Evolutionary conservation across 1,284 basidiomycete genomes (phyloP), one percentile per base, ranked within the genome.

Genomic region (Ustilago bromivora): DNA sequence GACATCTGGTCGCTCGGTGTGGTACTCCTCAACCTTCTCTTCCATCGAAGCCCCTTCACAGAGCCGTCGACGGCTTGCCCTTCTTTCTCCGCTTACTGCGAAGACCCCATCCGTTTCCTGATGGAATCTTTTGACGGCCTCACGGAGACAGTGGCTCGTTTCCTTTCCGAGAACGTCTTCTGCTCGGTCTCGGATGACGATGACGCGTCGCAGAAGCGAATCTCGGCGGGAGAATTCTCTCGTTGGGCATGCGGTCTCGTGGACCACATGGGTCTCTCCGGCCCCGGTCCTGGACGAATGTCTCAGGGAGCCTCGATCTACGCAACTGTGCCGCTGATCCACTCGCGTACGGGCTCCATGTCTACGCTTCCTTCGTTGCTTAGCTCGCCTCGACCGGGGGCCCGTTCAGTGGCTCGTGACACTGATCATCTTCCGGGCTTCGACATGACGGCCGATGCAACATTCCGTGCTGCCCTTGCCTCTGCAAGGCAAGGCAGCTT

Each of bases 1-100:
- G 96, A 99, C 87, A 94, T 98, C 63, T 99, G 96, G 96, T 98
- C 96, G 34, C 90, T 99, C 76, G 97, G 96, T 68, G 96, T 99
- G 85, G 96, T 99, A 70, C 91, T 99, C 80, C 94, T 99, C 89
- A 99, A 99, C 87, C 94, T 99, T 92, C 89, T 99, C 86, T 99
- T 98, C 88, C 96, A 99, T 87, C 94, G 92, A 87, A 98, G 97
- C 87, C 96, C 96, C 19, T 99, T 97, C 95, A 93, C 93, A 57
- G 97, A 99, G 86, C 96, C 97, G 2, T 90, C 91, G 55, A 88
- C 91, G 78, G 90, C 91, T 92, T 87, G 90, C 70, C 76, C 90
- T 35, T 95, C 95, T 49, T 99, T 98, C 87, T 90, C 91, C 77
- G 89, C 91, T 13, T 99, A 92, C 88, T 91, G 92, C 80, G 89